phyloP scores from a whole-genome alignment of 768 basidiomycete genomes.

The Lactarius sanguifluus region DNA sequence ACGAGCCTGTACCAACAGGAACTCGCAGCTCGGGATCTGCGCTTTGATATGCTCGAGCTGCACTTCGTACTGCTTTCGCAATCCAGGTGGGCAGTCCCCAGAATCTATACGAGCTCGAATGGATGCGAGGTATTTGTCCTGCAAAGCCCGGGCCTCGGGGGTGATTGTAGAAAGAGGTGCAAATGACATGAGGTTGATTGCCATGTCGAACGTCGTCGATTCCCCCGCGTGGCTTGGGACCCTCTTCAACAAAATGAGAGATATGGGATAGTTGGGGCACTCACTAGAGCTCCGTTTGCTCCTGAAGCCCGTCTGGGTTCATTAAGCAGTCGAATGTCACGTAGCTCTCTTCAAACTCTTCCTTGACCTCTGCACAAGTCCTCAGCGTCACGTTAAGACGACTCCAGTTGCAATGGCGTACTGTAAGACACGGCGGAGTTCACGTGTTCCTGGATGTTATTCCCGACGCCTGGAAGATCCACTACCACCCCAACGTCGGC shows the following conservation, averaged over 20 bases:
- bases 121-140: constrained; percentile 17
- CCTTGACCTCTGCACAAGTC: constrained; percentile 17
- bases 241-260: neutral
- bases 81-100: constrained; percentile 11
- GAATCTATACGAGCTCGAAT: constrained; percentile 12
- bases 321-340: constrained; percentile 18
- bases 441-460: constrained; percentile 28
- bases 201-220: constrained; percentile 2
- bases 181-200: constrained; percentile 10
- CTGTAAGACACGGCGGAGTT: constrained; percentile 8
- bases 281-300: constrained; percentile 25
- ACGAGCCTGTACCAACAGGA: neutral
- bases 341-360: constrained; percentile 18
- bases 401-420: constrained; percentile 5
- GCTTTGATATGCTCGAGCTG: constrained; percentile 21
- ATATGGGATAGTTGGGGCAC: neutral
- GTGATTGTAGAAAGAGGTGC: constrained; percentile 15
- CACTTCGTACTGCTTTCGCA: constrained; percentile 25
- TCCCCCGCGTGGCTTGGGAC: neutral
- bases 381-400: neutral
- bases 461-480: constrained; percentile 25
- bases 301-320: constrained; percentile 13
- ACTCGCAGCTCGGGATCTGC: constrained; percentile 18
- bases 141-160: constrained; percentile 10
- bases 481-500: constrained; percentile 15